These are phyloP conservation scores for Amaranthus tricolor DNA, from an alignment of 179 eudicot species.

Conservation along the genomic window DNA sequence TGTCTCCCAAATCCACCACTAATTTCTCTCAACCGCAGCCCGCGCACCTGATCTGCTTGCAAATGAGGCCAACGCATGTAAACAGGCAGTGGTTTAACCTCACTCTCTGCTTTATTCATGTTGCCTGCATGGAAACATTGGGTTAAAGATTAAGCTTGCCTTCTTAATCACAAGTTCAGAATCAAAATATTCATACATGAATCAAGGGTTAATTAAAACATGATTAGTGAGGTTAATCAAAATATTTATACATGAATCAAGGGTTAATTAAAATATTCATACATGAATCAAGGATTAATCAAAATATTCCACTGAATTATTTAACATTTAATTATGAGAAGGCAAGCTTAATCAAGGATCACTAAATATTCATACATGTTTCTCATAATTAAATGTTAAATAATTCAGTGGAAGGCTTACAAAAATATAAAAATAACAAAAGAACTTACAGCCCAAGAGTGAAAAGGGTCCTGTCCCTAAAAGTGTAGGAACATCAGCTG, in stretches of 20 bases:
- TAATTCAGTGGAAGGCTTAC: background rate
- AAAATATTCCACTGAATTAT: no score
- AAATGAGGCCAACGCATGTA: constrained; percentile 90
- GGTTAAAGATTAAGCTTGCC: constrained; percentile 4
- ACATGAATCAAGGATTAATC: background rate
- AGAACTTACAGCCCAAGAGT: constrained; percentile 58
- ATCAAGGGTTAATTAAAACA: background rate
- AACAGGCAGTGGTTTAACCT: constrained; percentile 43
- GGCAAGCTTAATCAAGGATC: background rate
- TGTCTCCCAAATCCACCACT: constrained; percentile 94
- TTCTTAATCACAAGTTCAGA: background rate
- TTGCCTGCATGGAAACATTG: constrained; percentile 47
- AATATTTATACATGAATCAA: background rate
- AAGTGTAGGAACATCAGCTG: constrained; percentile 87
- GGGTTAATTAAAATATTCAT: background rate
- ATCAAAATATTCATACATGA: background rate
- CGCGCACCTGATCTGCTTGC: constrained; percentile 84
- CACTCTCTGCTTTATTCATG: constrained; percentile 34
- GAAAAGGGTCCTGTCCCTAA: constrained; percentile 89
- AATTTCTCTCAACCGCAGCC: constrained; percentile 80
- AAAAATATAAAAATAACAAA: background rate
- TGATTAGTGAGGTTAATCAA: no score
- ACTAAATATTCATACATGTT: background rate
- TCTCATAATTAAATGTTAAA: constrained; percentile 7
- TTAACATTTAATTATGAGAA: no score